Evolutionary conservation across 768 basidiomycete genomes (phyloP).

Genomic region (Lyophyllum decastes): DNA sequence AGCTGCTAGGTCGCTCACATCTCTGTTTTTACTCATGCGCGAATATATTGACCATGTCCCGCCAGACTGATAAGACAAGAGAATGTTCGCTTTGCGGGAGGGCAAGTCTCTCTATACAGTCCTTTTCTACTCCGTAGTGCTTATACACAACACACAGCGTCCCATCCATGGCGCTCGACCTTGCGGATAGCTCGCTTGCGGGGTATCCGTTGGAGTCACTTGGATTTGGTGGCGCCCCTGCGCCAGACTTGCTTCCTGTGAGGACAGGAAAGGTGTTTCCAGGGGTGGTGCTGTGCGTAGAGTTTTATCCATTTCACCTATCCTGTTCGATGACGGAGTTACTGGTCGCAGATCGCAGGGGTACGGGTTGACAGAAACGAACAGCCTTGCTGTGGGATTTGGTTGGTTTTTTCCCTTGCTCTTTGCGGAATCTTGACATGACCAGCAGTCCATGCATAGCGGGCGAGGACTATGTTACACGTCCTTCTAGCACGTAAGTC

Average conservation of each 20-base stretch:
- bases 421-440: no score
- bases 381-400: conserved; percentile 41
- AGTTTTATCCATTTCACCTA: neutral
- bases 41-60: neutral
- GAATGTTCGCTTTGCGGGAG: conserved; percentile 45
- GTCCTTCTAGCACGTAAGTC: conserved; percentile 49
- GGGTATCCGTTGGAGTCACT: conserved; percentile 37
- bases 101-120: conserved; percentile 25
- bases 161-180: conserved; percentile 56
- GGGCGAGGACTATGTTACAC: conserved; percentile 52
- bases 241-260: conserved; percentile 34
- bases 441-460: conserved; percentile 21
- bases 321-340: neutral
- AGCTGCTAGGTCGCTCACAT: neutral
- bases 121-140: neutral
- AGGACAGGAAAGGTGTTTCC: conserved; percentile 38
- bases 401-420: conserved; percentile 21
- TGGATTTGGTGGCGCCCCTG: conserved; percentile 43
- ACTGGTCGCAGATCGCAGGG: conserved; percentile 33
- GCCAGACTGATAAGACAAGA: conserved; percentile 44
- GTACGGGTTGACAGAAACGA: conserved; percentile 56
- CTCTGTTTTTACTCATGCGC: neutral
- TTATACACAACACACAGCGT: conserved; percentile 32
- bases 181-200: conserved; percentile 41
- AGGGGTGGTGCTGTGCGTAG: conserved; percentile 22